A percentile compares a stretch with the other conserved stretches of the same genome.
phyloP scores from a whole-genome alignment of 129 eudicot species.

The Erigeron canadensis region DNA sequence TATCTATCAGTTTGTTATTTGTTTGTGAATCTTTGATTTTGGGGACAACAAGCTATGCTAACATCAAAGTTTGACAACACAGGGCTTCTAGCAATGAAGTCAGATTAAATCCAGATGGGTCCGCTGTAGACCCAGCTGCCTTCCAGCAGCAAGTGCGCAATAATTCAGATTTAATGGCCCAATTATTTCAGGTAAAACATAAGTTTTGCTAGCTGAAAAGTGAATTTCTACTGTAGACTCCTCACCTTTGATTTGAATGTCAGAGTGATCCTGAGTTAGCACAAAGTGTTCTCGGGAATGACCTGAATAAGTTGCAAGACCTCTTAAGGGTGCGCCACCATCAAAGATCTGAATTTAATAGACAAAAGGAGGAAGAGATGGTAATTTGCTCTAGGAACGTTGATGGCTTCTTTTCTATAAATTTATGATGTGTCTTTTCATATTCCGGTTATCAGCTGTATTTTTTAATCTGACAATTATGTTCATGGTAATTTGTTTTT shows the following conservation, averaged over 20 bases:
- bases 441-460: background rate
- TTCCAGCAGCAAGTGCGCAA: slow-evolving; percentile 82
- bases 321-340: slow-evolving; percentile 68
- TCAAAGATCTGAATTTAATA: slow-evolving; percentile 60
- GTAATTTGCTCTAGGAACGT: slow-evolving; percentile 28
- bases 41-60: background rate
- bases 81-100: slow-evolving; percentile 53
- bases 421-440: background rate
- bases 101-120: slow-evolving; percentile 83
- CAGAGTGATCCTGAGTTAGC: slow-evolving; percentile 96
- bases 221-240: slow-evolving; percentile 19
- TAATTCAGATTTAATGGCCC: slow-evolving; percentile 85
- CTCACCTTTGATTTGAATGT: slow-evolving; percentile 30
- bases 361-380: slow-evolving; percentile 77
- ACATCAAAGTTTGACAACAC: slow-evolving; percentile 21
- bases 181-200: slow-evolving; percentile 75
- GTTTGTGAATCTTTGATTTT: no score
- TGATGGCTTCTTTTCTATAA: slow-evolving; percentile 3
- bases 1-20: no score
- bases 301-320: slow-evolving; percentile 77
- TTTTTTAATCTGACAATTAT: slow-evolving; percentile 11
- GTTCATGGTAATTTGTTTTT: slow-evolving; percentile 19
- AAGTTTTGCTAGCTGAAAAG: background rate
- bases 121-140: slow-evolving; percentile 85
- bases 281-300: slow-evolving; percentile 80